phyloP scores from a whole-genome alignment of 495 filamentous ascomycete species.

The Extremus antarcticus region DNA sequence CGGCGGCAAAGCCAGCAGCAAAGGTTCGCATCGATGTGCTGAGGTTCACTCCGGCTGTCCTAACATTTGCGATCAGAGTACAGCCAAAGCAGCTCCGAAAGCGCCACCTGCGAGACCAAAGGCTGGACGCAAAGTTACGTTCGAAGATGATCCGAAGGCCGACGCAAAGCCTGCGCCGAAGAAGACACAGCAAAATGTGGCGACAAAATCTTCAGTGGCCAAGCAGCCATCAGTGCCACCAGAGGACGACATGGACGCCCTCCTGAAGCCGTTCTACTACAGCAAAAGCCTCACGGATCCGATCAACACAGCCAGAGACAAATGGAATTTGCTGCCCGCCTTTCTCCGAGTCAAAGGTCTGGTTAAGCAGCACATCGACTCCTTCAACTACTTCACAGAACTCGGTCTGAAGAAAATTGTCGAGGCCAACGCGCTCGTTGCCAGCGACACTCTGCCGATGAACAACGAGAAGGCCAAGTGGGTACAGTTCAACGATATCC shows the following conservation, averaged over 20 bases:
- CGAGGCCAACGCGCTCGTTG: constrained; percentile 69
- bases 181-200: neutral
- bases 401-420: constrained; percentile 94
- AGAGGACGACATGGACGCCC: constrained; percentile 46
- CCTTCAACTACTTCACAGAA: constrained; percentile 94
- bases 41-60: neutral
- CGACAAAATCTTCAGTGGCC: neutral
- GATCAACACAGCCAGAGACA: constrained; percentile 85
- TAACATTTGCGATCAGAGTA: neutral
- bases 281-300: constrained; percentile 87
- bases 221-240: constrained; percentile 1
- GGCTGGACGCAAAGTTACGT: neutral
- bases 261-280: constrained; percentile 91
- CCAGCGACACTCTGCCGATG: constrained; percentile 38
- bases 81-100: constrained; percentile 1
- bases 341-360: constrained; percentile 95
- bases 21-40: constrained; percentile 8
- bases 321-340: constrained; percentile 91
- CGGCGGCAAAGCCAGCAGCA: constrained; percentile 11
- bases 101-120: neutral
- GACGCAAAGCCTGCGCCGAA: neutral
- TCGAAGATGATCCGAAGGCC: neutral
- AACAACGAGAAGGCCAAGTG: constrained; percentile 7
- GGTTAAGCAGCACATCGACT: constrained; percentile 96
- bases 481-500: constrained; percentile 45